Percentiles rank a stretch among this genome's conserved stretches.
phyloP scores from a whole-genome alignment of 1,284 basidiomycete species.

The Leccinum huronense region DNA sequence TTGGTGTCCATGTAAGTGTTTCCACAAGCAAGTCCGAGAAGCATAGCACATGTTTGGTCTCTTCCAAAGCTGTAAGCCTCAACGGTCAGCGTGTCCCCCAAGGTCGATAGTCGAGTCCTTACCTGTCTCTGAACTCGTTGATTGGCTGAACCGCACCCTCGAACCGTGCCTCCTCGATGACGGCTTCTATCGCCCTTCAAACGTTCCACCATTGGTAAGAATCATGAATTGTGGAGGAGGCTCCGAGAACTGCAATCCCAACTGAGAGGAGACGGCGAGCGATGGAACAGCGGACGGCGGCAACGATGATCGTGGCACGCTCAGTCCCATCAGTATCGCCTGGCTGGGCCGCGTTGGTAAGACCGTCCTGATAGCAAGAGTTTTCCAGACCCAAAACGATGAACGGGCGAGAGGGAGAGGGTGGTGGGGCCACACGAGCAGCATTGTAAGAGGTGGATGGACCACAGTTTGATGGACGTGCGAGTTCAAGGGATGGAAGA shows the following conservation, averaged over 20 bases:
- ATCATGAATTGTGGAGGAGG: conserved; percentile 79
- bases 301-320: conserved; percentile 43
- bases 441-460: no score
- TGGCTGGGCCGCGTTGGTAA: conserved; percentile 65
- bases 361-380: conserved; percentile 61
- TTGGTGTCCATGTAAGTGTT: conserved; percentile 67
- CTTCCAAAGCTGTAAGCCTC: conserved; percentile 66
- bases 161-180: conserved; percentile 67
- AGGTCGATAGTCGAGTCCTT: conserved; percentile 17
- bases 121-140: conserved; percentile 74
- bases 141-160: conserved; percentile 68
- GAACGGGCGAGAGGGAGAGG: conserved; percentile 47
- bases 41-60: conserved; percentile 89
- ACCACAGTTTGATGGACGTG: no score
- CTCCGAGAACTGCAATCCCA: conserved; percentile 76
- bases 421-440: no score
- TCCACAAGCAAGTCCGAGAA: conserved; percentile 74
- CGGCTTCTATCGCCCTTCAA: conserved; percentile 73
- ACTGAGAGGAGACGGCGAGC: conserved; percentile 66
- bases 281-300: conserved; percentile 42
- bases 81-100: conserved; percentile 9
- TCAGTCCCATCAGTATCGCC: conserved; percentile 70
- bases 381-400: conserved; percentile 54
- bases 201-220: conserved; percentile 84
- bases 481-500: conserved; percentile 22